Evolutionary conservation across 106 monocot genomes (phyloP), one percentile per base, ranked within the genome.

Genomic region (Phalaenopsis aphrodite): DNA sequence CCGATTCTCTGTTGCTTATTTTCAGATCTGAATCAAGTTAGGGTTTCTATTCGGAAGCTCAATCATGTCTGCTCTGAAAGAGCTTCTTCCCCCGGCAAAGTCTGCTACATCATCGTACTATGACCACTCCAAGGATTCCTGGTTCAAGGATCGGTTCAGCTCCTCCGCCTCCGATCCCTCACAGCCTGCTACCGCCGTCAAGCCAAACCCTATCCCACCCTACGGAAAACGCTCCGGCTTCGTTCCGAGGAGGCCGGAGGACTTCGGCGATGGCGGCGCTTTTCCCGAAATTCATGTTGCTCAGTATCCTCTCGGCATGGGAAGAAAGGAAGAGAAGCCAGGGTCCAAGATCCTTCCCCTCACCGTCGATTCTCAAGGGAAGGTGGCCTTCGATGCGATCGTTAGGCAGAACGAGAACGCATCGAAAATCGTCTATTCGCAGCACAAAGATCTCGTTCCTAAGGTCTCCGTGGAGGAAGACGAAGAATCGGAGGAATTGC

Each of bases 231-330:
- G 99, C 1, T 87, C 92, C 0, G 99, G 94, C 8, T 99, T 95
- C 68, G 55, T 95, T 21, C 94, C 94, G 0, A 78, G 94, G 39
- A 92, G 79, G 79, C 88, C 87, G 6, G 99, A 95, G 61, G 99
- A 99, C 79, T 99, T 95, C 71, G 99, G 99, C 2, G 99, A 99
- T 78, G 99, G 99, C 0, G 99, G 99, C n/a, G 99, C 99, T 45
- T 99, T 95, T 79, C 99, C 99, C 19, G 99, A 99, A 83, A 95
- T 99, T 76, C 94, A 93, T 76, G 92, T 99, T 0, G 93, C 89
- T 3, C 99, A 99, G 85, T 99, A 99, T 61, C 94, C 99, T 11
- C 87, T 94, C 36, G 91, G 89, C 45, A 99, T 99, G 99, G 94
- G 99, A 24, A 85, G 94, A 17, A 88, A 86, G 65, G 91, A 91